Percentiles rank a stretch among this genome's conserved stretches.
Evolutionary conservation across 2,329 filamentous ascomycete species (phyloP).

Genomic region (Coniosporium tulheliwenetii): DNA sequence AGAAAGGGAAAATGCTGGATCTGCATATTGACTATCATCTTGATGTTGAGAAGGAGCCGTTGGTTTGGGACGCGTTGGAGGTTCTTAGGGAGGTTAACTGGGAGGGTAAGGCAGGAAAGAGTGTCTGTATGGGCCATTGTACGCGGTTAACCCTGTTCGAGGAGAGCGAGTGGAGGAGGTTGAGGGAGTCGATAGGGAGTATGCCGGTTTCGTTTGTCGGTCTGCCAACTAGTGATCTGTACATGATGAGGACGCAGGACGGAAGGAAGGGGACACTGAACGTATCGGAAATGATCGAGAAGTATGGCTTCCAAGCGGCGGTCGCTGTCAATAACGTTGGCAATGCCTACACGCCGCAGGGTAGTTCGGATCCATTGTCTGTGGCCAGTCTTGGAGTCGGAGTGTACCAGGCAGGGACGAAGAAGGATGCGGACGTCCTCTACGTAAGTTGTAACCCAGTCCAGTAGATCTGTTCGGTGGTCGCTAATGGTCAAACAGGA

Average conservation of each 20-base stretch:
- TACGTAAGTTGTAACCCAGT: slow-evolving; percentile 28
- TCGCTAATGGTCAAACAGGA: slow-evolving; percentile 20
- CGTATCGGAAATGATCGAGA: slow-evolving; percentile 42
- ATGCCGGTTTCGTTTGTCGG: slow-evolving; percentile 53
- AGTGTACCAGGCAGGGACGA: slow-evolving; percentile 51
- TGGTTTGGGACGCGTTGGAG: slow-evolving; percentile 39
- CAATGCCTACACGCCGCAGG: slow-evolving; percentile 59
- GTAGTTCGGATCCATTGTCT: slow-evolving; percentile 47
- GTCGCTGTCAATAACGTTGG: slow-evolving; percentile 58
- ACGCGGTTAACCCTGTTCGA: slow-evolving; percentile 46
- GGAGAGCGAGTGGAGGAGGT: slow-evolving; percentile 29
- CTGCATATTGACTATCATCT: slow-evolving; percentile 61
- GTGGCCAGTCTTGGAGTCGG: slow-evolving; percentile 49
- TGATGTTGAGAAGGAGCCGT: slow-evolving; percentile 29
- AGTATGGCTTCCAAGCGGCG: slow-evolving; percentile 41
- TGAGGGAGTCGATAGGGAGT: slow-evolving; percentile 32
- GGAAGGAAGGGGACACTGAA: slow-evolving; percentile 43
- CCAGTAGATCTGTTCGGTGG: slow-evolving; percentile 13
- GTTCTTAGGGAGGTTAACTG: slow-evolving; percentile 35
- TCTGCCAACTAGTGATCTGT: slow-evolving; percentile 54
- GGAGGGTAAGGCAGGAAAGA: slow-evolving; percentile 16
- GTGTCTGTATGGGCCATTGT: slow-evolving; percentile 44
- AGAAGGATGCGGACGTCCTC: slow-evolving; percentile 40
- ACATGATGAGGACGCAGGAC: slow-evolving; percentile 46
- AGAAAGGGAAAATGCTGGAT: slow-evolving; percentile 42